Conservation (phyloP, 306 rosid genomes). For the Styphnolobium japonicum region DNA sequence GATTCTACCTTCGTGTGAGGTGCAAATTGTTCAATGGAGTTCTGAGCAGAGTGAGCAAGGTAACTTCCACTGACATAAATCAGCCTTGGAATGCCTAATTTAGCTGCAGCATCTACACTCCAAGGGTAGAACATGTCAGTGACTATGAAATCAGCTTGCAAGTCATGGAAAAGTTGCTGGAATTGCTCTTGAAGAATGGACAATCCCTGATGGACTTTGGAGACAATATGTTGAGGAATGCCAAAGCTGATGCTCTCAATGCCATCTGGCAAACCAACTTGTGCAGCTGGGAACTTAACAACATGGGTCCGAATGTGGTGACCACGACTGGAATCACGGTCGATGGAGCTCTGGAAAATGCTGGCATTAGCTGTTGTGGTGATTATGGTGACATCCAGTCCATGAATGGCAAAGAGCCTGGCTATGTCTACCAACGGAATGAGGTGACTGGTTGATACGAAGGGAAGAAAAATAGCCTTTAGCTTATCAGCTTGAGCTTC, state of each 20-base stretch:
- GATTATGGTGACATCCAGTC: not conserved
- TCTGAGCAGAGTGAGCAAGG: not conserved
- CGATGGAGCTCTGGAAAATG: slow-evolving; percentile 6
- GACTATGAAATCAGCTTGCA: slow-evolving; percentile 17
- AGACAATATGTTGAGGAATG: not conserved
- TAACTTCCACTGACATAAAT: not conserved
- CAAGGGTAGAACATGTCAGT: slow-evolving; percentile 15
- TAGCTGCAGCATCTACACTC: slow-evolving; percentile 6
- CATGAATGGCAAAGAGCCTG: slow-evolving; percentile 15
- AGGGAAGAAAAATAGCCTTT: slow-evolving; percentile 10
- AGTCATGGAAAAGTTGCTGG: not conserved
- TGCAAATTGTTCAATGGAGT: not conserved
- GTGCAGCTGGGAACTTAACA: not conserved
- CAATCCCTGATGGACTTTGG: not conserved
- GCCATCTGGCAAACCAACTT: slow-evolving; percentile 6
- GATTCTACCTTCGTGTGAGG: not conserved
- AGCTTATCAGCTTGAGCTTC: not conserved
- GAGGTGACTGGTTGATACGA: slow-evolving; percentile 12
- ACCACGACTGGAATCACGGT: not conserved
- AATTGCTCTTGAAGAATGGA: not conserved
- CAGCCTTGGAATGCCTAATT: slow-evolving; percentile 19
- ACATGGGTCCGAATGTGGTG: not conserved
- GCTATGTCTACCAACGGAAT: slow-evolving; percentile 17
- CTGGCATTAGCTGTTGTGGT: slow-evolving; percentile 20
- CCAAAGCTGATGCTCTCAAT: not conserved